These are phyloP conservation scores for Exophiala sp. DNA, from an alignment of 2,329 filamentous ascomycete genomes.

Conservation along the genomic window DNA sequence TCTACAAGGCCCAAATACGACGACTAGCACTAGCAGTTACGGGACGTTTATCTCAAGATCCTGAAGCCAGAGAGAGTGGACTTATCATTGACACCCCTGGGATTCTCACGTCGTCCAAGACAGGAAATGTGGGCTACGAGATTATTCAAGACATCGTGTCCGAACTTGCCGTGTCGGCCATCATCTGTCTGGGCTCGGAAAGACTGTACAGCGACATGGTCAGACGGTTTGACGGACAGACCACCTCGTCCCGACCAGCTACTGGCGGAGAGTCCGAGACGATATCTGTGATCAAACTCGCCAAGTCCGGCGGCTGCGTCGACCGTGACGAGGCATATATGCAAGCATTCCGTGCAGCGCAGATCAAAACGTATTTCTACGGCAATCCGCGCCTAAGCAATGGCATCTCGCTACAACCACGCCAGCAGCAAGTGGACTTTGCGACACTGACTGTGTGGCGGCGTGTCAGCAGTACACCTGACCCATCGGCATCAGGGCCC, in stretches of 20 bases:
- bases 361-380: conserved; percentile 92
- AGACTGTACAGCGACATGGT: conserved; percentile 68
- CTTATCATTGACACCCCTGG: conserved; percentile 81
- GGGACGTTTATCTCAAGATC: conserved; percentile 70
- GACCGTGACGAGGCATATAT: conserved; percentile 68
- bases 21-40: conserved; percentile 73
- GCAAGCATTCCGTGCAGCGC: conserved; percentile 65
- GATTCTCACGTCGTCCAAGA: conserved; percentile 49
- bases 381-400: conserved; percentile 53
- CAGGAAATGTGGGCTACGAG: conserved; percentile 60
- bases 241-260: conserved; percentile 45
- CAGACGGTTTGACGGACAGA: conserved; percentile 57
- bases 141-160: conserved; percentile 73
- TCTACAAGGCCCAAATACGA: conserved; percentile 70
- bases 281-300: conserved; percentile 69
- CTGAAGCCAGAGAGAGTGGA: conserved; percentile 63
- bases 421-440: conserved; percentile 79
- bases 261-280: conserved; percentile 47
- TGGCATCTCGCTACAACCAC: conserved; percentile 70
- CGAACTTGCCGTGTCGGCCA: conserved; percentile 66
- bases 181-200: conserved; percentile 76
- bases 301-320: conserved; percentile 80
- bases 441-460: conserved; percentile 67
- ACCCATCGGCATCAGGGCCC: conserved; percentile 9
- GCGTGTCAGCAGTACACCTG: conserved; percentile 40